phyloP scores from a whole-genome alignment of 1,139 yeast species.

The Spathaspora sp. region DNA sequence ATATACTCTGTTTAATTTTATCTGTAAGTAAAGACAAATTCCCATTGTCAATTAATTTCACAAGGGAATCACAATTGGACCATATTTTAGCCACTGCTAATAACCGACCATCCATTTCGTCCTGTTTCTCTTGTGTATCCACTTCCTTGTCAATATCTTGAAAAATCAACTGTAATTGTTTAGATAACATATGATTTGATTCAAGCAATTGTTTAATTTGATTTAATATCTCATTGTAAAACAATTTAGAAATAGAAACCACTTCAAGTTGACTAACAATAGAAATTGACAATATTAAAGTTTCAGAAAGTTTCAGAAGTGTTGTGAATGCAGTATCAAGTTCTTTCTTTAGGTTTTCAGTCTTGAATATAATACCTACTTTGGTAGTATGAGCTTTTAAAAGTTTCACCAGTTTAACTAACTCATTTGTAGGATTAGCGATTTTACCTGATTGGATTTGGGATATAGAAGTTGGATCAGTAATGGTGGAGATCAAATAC shows the following conservation, averaged over 20 bases:
- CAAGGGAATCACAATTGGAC: constrained; percentile 54
- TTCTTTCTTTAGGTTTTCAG: constrained; percentile 43
- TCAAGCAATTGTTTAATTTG: constrained; percentile 11
- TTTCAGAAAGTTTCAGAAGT: constrained; percentile 48
- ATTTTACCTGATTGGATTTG: constrained; percentile 36
- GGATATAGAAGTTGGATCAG: constrained; percentile 8
- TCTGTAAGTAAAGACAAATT: constrained; percentile 48
- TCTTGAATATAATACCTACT: constrained; percentile 72
- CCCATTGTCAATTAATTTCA: constrained; percentile 43
- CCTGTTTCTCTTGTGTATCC: constrained; percentile 13
- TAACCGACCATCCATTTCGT: constrained; percentile 40
- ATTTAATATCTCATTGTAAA: constrained; percentile 37
- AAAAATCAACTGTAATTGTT: constrained; percentile 30
- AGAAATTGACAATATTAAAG: constrained; percentile 45
- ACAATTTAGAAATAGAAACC: constrained; percentile 38
- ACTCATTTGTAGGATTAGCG: constrained; percentile 51
- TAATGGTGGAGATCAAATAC: constrained; percentile 27
- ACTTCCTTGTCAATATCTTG: constrained; percentile 24
- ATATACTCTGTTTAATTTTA: constrained; percentile 45
- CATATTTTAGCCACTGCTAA: constrained; percentile 64
- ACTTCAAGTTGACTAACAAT: constrained; percentile 44
- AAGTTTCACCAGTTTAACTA: constrained; percentile 56
- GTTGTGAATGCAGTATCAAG: constrained; percentile 53
- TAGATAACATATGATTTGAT: constrained; percentile 10
- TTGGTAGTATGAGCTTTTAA: constrained; percentile 80